Evolutionary conservation across 2,329 filamentous ascomycete species (phyloP), one percentile per base, ranked within the genome.

Genomic region (Myriosclerotinia curreyana): DNA sequence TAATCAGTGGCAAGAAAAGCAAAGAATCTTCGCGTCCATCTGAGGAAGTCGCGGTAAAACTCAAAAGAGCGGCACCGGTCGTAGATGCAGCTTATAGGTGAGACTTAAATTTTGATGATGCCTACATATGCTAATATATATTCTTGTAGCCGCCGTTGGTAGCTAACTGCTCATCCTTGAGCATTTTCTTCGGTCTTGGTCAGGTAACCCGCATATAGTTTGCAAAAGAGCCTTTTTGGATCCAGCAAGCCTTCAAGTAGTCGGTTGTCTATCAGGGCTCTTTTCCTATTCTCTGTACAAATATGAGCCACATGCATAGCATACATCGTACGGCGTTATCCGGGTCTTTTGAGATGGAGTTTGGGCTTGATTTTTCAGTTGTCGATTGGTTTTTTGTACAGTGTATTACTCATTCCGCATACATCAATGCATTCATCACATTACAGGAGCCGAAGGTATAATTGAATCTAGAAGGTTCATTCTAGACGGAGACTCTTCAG

Each of bases 1-100:
- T 56, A 38, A 67, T 62, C 54, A 68, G 61, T 52, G 65, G 64
- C 48, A 70, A 66, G 59, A 68, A 68, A 17, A 22, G 55, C 17
- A 58, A 54, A 22, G 72, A 72, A 44, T 68, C 69, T 55, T 66
- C 71, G 71, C 55, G 61, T 40, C 74, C 75, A 68, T 68, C 72
- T 31, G 75, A 75, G 53, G 75, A 76, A 59, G 67, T 69, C 17
- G 68, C 73, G 64, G 64, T 70, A n/a, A 62, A 56, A 46, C 52
- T 55, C 20, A 77, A 75, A 69, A 73, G 74, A 59, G 74, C 73
- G 34, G 74, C 76, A 64, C 77, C 77, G n/a, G 70, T 75, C 25
- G 75, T 78, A 49, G 76, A 73, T 14, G 75, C 72, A 64, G 77
- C 77, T 60, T 79, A 78, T 60, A 73, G 71, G 74, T 72, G 71